These are phyloP conservation scores for Pulveroboletus ravenelii DNA, from an alignment of 768 basidiomycete genomes.

Conservation along the genomic window DNA sequence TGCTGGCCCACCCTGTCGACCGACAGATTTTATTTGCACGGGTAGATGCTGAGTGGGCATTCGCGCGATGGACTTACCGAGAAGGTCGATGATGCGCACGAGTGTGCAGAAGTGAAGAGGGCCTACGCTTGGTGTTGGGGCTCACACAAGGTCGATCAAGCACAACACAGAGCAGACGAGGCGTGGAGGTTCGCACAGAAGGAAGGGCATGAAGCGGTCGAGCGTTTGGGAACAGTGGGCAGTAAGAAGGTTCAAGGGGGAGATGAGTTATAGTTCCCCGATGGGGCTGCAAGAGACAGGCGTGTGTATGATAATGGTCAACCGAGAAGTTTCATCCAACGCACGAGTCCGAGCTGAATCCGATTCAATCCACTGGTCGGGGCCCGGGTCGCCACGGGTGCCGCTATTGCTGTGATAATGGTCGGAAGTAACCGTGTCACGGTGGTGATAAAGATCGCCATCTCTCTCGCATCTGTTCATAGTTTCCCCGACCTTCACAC, in stretches of 20 bases:
- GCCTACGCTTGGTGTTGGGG: constrained; percentile 14
- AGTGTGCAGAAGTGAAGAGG: constrained; percentile 17
- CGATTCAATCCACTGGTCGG: no score
- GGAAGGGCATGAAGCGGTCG: background rate
- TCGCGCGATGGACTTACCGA: constrained; percentile 13
- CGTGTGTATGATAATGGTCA: background rate
- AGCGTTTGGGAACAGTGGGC: no score
- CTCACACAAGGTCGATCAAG: constrained; percentile 23
- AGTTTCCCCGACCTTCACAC: background rate
- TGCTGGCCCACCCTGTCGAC: background rate
- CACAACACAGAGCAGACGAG: constrained; percentile 23
- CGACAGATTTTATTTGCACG: background rate
- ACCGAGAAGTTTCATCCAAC: background rate
- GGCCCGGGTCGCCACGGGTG: background rate
- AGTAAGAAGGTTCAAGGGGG: no score
- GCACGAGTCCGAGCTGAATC: no score
- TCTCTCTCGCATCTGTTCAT: background rate
- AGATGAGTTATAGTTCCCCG: background rate
- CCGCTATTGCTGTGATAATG: background rate
- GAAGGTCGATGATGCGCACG: constrained; percentile 18
- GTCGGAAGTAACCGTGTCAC: constrained; percentile 15
- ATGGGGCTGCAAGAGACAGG: background rate
- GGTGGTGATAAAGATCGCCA: constrained; percentile 14
- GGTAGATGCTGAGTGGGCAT: constrained; percentile 39
- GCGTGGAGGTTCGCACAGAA: constrained; percentile 14